Evolutionary conservation across 169 alveolate species (phyloP), one percentile per base, ranked within the genome.

Genomic region (Plasmodium cynomolgi): DNA sequence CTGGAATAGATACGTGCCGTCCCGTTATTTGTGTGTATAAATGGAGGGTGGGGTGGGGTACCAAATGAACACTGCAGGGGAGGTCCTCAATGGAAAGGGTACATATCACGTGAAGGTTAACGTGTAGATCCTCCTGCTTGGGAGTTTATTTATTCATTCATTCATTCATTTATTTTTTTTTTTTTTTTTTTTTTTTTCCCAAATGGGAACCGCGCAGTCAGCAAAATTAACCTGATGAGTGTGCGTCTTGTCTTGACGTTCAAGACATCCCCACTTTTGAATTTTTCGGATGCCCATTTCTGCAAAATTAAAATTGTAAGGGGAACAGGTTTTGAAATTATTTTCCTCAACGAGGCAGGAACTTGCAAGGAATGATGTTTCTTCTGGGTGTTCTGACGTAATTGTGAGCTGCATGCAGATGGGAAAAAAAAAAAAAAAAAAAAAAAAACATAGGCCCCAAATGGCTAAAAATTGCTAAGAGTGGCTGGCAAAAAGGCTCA

Each of bases 191-290:
- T 75, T 75, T 34, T 75, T 75, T 75, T 75, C 15, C 23, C n/a
- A 17, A 29, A 26, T n/a, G 23, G 20, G 56, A 75, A 3, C 5
- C 23, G 17, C 71, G 1, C 29, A 17, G 9, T 4, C 62, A 83
- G 50, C 75, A 84, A 83, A 84, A 84, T 71, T 84, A 37, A 71
- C 39, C 84, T 71, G 7, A 29, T 20, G 37, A 84, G n/a, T 29
- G 33, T 71, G 20, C 11, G 74, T 29, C 2, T 71, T 29, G 20
- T 7, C n/a, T 7, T 62, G 23, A 41, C 26, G 37, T 68, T 84
- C 47, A 17, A 11, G 29, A 68, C 29, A 29, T 68, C 34, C 31
- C 74, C 83, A 17, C 15, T 23, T 62, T 71, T 50, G 73, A 73
- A 68, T 20, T 11, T 56, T 33, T 7, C 62, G 39, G 23, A 9